These are phyloP conservation scores for Aurantiochytrium sp. DNA, from an alignment of 108 stramenopile genomes.

Conservation along the genomic window DNA sequence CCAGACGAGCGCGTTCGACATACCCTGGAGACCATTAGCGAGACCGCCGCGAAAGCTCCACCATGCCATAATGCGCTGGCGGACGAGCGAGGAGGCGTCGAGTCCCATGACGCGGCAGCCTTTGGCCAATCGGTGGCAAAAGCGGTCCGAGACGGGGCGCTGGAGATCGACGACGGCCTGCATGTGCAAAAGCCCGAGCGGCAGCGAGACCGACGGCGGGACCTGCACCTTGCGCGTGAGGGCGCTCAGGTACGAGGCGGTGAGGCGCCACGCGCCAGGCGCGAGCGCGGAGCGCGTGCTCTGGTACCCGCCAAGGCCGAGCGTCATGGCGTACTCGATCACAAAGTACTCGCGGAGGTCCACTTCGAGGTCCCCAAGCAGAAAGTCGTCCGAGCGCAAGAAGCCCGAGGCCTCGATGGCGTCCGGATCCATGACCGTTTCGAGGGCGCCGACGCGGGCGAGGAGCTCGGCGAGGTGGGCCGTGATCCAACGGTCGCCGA, in stretches of 20 bases:
- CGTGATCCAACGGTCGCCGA: background rate
- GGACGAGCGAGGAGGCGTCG: background rate
- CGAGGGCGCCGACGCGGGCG: background rate
- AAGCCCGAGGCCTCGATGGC: background rate
- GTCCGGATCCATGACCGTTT: background rate
- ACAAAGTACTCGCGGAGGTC: slow-evolving; percentile 6
- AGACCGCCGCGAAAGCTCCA: background rate
- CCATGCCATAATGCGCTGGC: background rate
- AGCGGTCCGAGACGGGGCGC: background rate
- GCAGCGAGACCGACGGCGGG: background rate
- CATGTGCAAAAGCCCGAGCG: slow-evolving; percentile 13
- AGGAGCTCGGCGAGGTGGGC: slow-evolving; percentile 10
- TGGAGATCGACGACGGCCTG: background rate
- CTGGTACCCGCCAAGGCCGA: background rate
- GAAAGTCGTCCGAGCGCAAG: background rate
- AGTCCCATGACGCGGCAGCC: background rate
- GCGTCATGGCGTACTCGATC: background rate
- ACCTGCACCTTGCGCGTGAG: background rate
- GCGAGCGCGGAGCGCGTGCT: background rate
- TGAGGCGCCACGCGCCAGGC: background rate
- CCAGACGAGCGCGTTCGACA: background rate
- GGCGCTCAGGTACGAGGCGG: background rate
- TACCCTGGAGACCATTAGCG: background rate
- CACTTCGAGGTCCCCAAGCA: slow-evolving; percentile 10
- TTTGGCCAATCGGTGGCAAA: background rate